Conservation (phyloP, 805 yeast species). For the Hanseniaspora hatyaiensis region DNA sequence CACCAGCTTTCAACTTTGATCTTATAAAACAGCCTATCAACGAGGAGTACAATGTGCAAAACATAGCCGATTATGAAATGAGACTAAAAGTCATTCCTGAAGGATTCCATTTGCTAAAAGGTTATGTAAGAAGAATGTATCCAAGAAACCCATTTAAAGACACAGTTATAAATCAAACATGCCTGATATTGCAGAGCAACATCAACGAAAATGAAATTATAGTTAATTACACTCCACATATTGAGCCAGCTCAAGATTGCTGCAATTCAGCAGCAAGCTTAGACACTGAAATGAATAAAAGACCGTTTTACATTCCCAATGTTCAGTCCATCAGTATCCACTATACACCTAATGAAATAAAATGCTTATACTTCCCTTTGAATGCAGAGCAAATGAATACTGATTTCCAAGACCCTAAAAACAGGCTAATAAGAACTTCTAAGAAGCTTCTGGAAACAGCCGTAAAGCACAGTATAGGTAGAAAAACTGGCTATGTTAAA, state of each 20-base stretch:
- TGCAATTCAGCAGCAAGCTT: neutral
- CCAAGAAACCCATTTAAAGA: constrained; percentile 88
- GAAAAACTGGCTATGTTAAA: constrained; percentile 71
- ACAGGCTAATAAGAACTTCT: constrained; percentile 72
- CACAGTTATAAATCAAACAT: constrained; percentile 71
- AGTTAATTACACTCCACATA: constrained; percentile 71
- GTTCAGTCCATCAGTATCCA: constrained; percentile 69
- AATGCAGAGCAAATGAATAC: constrained; percentile 20
- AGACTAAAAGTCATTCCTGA: constrained; percentile 23
- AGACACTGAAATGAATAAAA: constrained; percentile 35
- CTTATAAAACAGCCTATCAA: constrained; percentile 5
- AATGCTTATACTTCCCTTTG: constrained; percentile 70
- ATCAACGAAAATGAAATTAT: constrained; percentile 35
- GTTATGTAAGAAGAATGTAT: constrained; percentile 70
- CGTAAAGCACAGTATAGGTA: constrained; percentile 71
- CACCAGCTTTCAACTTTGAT: constrained; percentile 9
- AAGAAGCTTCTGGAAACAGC: constrained; percentile 68
- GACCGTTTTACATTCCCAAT: constrained; percentile 83
- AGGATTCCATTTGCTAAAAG: constrained; percentile 31
- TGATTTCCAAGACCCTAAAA: constrained; percentile 30
- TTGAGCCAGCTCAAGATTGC: constrained; percentile 25
- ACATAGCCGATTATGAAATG: constrained; percentile 35
- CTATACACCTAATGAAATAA: constrained; percentile 37
- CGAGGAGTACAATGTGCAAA: constrained; percentile 20
- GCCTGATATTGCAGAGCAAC: constrained; percentile 38